Conservation (phyloP, 75 land plant species). For the Selaginella moellendorffii region DNA sequence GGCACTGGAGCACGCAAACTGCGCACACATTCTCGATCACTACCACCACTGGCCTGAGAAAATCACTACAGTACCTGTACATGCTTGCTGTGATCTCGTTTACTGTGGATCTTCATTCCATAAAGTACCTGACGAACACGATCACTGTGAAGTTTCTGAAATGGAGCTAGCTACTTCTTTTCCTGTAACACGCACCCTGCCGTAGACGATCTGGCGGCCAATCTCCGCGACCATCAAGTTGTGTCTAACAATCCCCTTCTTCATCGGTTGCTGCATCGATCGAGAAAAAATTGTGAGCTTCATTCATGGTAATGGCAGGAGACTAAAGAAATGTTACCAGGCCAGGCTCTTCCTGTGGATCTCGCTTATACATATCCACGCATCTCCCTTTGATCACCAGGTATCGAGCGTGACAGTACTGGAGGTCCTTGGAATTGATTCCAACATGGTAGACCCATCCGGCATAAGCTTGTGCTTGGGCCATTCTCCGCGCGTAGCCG, state of each 20-base stretch:
- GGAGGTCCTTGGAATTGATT: constrained; percentile 55
- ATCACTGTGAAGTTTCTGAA: not conserved
- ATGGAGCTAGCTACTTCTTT: not conserved
- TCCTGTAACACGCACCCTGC: constrained; percentile 33
- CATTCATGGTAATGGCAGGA: too few species aligned
- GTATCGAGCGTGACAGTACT: constrained; percentile 70
- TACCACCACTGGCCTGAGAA: not conserved
- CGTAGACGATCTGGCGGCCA: constrained; percentile 50
- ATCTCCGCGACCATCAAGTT: constrained; percentile 73
- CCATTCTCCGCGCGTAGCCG: not conserved
- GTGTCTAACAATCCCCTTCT: constrained; percentile 54
- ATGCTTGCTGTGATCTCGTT: constrained; percentile 54
- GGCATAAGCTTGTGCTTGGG: constrained; percentile 25
- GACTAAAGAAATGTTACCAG: constrained; percentile 27
- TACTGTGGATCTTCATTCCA: constrained; percentile 53
- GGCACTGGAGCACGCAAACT: constrained; percentile 75
- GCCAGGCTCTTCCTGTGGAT: constrained; percentile 46
- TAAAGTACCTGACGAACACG: constrained; percentile 46
- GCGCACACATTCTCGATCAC: not conserved
- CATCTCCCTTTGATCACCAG: constrained; percentile 51
- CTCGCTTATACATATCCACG: constrained; percentile 68
- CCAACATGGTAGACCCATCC: constrained; percentile 97
- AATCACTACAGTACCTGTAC: too few species aligned
- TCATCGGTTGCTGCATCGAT: constrained; percentile 57
- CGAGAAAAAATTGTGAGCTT: too few species aligned